phyloP scores from a whole-genome alignment of 192 early-diverging fungal genomes.

The Backusella parvicylindrica region DNA sequence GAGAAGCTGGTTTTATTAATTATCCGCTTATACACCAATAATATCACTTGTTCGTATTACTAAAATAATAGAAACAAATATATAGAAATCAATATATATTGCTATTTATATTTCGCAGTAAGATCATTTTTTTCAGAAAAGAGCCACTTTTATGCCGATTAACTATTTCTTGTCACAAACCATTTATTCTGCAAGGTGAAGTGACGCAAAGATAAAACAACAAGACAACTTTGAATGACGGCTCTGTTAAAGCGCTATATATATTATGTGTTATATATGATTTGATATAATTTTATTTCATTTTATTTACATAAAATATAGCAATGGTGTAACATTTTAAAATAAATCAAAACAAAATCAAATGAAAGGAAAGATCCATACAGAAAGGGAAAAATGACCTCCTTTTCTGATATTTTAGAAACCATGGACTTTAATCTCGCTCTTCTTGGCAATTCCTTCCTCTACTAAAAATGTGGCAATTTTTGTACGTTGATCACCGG shows the following conservation, averaged over 20 bases:
- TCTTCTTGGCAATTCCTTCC: slow-evolving; percentile 73
- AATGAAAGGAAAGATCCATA: background rate
- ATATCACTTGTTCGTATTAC: background rate
- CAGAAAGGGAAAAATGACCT: background rate
- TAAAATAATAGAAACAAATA: no score
- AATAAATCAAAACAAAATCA: background rate
- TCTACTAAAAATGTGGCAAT: slow-evolving; percentile 68
- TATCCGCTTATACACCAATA: background rate
- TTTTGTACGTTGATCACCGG: slow-evolving; percentile 88
- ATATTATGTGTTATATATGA: background rate
- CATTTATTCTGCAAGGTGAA: background rate
- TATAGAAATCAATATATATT: no score
- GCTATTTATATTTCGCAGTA: no score
- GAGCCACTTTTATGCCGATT: background rate
- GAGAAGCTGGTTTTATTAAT: background rate
- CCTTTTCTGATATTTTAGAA: slow-evolving; percentile 58
- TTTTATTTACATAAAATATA: background rate
- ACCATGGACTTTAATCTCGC: slow-evolving; percentile 89
- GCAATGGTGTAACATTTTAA: background rate
- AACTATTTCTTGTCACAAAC: background rate
- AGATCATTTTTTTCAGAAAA: no score
- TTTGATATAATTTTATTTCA: background rate
- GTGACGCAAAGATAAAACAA: background rate
- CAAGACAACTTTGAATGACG: background rate
- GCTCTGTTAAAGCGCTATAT: background rate